Conservation (phyloP, 495 filamentous ascomycete genomes). For the Annulohypoxylon nitens region DNA sequence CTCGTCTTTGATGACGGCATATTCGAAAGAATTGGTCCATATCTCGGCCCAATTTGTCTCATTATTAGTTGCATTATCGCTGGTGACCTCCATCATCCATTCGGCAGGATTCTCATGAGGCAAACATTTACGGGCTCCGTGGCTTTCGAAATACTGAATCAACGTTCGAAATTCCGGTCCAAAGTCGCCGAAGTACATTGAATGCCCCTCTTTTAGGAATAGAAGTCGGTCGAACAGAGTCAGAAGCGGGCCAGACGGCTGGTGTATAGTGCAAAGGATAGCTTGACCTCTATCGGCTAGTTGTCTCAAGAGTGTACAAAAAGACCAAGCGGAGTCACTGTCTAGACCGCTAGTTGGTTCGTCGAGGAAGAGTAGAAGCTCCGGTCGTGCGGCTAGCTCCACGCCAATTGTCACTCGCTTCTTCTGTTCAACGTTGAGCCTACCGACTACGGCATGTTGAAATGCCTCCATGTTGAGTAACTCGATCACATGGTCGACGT, state of each 20-base stretch:
- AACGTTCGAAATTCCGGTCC: slow-evolving; percentile 14
- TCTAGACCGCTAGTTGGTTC: slow-evolving; percentile 84
- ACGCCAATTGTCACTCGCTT: slow-evolving; percentile 36
- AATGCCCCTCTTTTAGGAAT: neutral
- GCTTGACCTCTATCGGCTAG: slow-evolving; percentile 77
- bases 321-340: slow-evolving; percentile 77
- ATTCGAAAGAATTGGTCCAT: slow-evolving; percentile 54
- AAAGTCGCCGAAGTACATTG: slow-evolving; percentile 15
- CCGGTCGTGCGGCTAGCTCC: slow-evolving; percentile 30
- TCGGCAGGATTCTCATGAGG: slow-evolving; percentile 72
- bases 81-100: slow-evolving; percentile 59
- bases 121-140: slow-evolving; percentile 71
- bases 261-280: slow-evolving; percentile 87
- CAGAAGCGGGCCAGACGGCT: slow-evolving; percentile 70
- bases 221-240: slow-evolving; percentile 74
- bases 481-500: neutral
- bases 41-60: slow-evolving; percentile 57
- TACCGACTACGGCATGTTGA: neutral
- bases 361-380: slow-evolving; percentile 55
- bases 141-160: slow-evolving; percentile 59
- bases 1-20: neutral
- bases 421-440: slow-evolving; percentile 10
- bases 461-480: neutral
- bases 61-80: neutral
- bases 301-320: slow-evolving; percentile 80